Percentiles rank a stretch among this genome's conserved stretches.
Evolutionary conservation across 179 eudicot species (phyloP).

Genomic region (Sideroxylon spinosum): DNA sequence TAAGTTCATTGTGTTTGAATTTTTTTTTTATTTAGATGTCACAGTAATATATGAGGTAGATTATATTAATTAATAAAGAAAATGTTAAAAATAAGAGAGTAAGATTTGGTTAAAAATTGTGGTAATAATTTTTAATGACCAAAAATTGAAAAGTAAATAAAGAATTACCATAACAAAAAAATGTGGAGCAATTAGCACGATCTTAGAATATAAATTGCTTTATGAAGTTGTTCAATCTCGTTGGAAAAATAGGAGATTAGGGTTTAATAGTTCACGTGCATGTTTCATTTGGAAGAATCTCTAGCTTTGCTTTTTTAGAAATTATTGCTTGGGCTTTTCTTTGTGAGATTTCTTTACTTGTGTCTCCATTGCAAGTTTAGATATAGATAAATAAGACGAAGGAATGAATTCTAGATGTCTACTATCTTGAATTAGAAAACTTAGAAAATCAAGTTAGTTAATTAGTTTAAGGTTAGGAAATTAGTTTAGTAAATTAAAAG

Average conservation of each 20-base stretch:
- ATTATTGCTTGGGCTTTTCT: neutral
- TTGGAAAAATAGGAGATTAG: neutral
- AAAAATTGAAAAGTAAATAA: neutral
- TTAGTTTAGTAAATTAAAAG: too few species aligned
- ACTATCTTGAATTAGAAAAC: too few species aligned
- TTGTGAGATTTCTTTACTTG: neutral
- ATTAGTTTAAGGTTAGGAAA: too few species aligned
- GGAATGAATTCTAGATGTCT: neutral
- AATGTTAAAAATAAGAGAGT: neutral
- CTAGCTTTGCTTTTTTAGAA: neutral
- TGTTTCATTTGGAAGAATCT: constrained; percentile 3
- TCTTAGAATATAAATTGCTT: neutral
- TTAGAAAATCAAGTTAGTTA: too few species aligned
- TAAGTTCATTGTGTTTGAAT: too few species aligned
- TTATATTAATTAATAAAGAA: neutral
- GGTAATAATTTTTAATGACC: neutral
- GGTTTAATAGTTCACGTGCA: too few species aligned
- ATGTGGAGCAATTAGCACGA: neutral
- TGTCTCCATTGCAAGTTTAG: neutral
- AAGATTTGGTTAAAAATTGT: neutral
- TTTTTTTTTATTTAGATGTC: too few species aligned
- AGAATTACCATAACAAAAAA: neutral
- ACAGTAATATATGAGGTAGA: too few species aligned
- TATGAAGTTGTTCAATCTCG: neutral
- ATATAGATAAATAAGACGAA: neutral